Evolutionary conservation across 352 stramenopile species (phyloP).

Genomic region (Globisporangium ultimum): DNA sequence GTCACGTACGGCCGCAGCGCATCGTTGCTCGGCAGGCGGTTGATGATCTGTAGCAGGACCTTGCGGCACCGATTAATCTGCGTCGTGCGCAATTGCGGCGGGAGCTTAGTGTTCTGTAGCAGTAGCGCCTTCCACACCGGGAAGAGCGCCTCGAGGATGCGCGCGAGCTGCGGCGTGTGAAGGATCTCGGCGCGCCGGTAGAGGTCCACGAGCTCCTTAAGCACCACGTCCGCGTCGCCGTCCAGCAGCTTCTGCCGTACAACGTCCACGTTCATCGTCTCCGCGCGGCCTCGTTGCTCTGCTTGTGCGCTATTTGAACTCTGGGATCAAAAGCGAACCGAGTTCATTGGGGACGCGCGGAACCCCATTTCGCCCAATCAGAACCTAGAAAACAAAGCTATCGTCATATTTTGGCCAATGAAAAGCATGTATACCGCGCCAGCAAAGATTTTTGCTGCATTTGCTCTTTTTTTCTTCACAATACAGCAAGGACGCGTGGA

Average conservation of each 20-base stretch:
- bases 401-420: slow-evolving; percentile 4
- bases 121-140: slow-evolving; percentile 88
- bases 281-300: background rate
- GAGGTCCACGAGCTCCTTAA: slow-evolving; percentile 84
- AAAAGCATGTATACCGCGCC: background rate
- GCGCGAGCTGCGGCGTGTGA: slow-evolving; percentile 87
- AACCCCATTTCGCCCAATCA: slow-evolving; percentile 4
- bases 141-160: slow-evolving; percentile 91
- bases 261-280: slow-evolving; percentile 84
- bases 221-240: slow-evolving; percentile 62
- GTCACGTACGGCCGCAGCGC: slow-evolving; percentile 92
- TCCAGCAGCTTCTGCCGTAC: slow-evolving; percentile 85
- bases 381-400: background rate
- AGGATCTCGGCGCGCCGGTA: slow-evolving; percentile 86
- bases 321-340: background rate
- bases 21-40: slow-evolving; percentile 94
- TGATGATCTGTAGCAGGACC: slow-evolving; percentile 93
- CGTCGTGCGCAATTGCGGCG: slow-evolving; percentile 73
- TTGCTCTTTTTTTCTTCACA: background rate
- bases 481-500: background rate
- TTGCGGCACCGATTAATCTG: slow-evolving; percentile 89
- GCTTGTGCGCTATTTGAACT: background rate
- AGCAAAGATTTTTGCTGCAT: slow-evolving; percentile 3
- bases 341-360: background rate
- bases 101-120: slow-evolving; percentile 74